Evolutionary conservation across 805 yeast genomes (phyloP).

Genomic region (Blastobotrys robertii): DNA sequence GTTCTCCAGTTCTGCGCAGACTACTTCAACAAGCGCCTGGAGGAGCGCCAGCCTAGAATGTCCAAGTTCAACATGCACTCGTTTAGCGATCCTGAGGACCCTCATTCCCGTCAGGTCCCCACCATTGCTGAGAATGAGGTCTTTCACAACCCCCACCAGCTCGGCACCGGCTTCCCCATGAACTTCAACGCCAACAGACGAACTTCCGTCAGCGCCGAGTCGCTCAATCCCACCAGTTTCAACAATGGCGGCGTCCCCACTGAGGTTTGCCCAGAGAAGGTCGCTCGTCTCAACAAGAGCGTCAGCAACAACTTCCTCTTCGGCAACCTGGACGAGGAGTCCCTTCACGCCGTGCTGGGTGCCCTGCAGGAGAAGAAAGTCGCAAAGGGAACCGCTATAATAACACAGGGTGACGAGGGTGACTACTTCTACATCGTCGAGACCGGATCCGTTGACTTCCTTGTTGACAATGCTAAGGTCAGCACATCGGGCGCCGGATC

Average conservation of each 20-base stretch:
- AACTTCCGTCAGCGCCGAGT: constrained; percentile 81
- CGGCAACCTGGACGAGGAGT: constrained; percentile 67
- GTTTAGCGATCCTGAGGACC: constrained; percentile 7
- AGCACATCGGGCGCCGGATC: constrained; percentile 77
- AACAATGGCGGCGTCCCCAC: constrained; percentile 5
- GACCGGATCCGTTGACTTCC: constrained; percentile 72
- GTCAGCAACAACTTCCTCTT: constrained; percentile 79
- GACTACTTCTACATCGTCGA: constrained; percentile 86
- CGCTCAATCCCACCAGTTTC: constrained; percentile 15
- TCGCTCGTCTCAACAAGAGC: constrained; percentile 55
- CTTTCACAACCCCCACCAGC: background rate
- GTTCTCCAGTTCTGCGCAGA: constrained; percentile 67
- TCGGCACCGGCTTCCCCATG: constrained; percentile 34
- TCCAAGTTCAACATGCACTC: constrained; percentile 6
- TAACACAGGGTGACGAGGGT: constrained; percentile 89
- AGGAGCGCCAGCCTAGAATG: constrained; percentile 21
- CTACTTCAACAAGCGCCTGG: constrained; percentile 55
- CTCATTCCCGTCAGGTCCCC: background rate
- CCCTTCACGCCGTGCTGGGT: constrained; percentile 65
- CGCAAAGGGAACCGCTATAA: constrained; percentile 52
- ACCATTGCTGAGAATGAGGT: background rate
- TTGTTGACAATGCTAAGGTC: constrained; percentile 60
- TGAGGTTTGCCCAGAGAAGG: constrained; percentile 38
- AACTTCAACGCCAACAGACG: constrained; percentile 65
- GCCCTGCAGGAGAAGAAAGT: constrained; percentile 73